phyloP scores from a whole-genome alignment of 2,329 filamentous ascomycete species.

The Aspergillus caelatus region DNA sequence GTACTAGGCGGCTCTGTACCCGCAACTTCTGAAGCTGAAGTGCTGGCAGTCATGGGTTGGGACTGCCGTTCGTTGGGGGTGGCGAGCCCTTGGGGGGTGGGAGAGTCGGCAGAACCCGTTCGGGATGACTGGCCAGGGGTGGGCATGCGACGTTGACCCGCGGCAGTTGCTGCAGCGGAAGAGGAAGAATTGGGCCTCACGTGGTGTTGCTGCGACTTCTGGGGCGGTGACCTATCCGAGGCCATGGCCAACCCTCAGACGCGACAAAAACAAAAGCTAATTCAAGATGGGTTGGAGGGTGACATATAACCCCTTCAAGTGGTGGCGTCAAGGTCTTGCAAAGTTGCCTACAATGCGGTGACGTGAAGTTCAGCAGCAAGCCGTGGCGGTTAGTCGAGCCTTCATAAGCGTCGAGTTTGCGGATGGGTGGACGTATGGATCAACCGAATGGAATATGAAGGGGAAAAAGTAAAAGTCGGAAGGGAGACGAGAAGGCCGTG shows the following conservation, averaged over 20 bases:
- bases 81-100: slow-evolving; percentile 22
- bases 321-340: slow-evolving; percentile 17
- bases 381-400: slow-evolving; percentile 28
- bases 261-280: slow-evolving; percentile 21
- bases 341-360: slow-evolving; percentile 23
- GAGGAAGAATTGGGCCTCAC: slow-evolving; percentile 30
- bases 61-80: slow-evolving; percentile 42
- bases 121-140: slow-evolving; percentile 41
- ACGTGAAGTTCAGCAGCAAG: slow-evolving; percentile 29
- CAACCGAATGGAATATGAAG: slow-evolving; percentile 25
- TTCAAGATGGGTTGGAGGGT: slow-evolving; percentile 13
- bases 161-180: slow-evolving; percentile 19
- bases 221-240: slow-evolving; percentile 32
- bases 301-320: slow-evolving; percentile 23
- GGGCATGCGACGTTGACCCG: slow-evolving; percentile 24
- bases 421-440: slow-evolving; percentile 21
- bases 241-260: slow-evolving; percentile 34
- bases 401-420: slow-evolving; percentile 24
- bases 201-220: slow-evolving; percentile 30
- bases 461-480: slow-evolving; percentile 12
- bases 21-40: slow-evolving; percentile 44
- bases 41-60: slow-evolving; percentile 48
- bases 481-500: slow-evolving; percentile 13
- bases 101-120: slow-evolving; percentile 25
- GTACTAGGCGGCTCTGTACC: slow-evolving; percentile 40